A percentile compares a stretch with the other conserved stretches of the same genome.
These are phyloP conservation scores for Colletotrichum sp. DNA, from an alignment of 2,329 filamentous ascomycete species.

Conservation along the genomic window DNA sequence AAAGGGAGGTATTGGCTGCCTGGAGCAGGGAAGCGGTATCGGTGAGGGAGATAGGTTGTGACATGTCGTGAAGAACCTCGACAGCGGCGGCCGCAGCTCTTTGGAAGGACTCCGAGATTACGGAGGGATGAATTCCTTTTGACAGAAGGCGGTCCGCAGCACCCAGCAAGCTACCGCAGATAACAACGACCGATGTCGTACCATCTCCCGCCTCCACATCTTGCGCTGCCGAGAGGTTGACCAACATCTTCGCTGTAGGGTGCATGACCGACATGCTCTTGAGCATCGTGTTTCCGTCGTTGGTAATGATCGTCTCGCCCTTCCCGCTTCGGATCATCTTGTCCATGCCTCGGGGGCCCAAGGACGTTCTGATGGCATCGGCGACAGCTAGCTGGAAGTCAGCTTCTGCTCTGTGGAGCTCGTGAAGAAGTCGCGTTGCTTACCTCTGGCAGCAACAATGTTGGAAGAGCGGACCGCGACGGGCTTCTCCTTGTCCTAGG, in stretches of 20 bases:
- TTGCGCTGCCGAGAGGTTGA: conserved; percentile 95
- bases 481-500: conserved; percentile 93
- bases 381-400: conserved; percentile 73
- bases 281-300: conserved; percentile 99
- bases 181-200: conserved; percentile 97
- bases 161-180: conserved; percentile 91
- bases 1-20: conserved; percentile 95
- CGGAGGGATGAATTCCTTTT: conserved; percentile 96
- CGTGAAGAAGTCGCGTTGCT: conserved; percentile 22
- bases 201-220: conserved; percentile 98
- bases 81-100: conserved; percentile 90
- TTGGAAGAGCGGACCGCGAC: conserved; percentile 95
- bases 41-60: conserved; percentile 85
- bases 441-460: conserved; percentile 96
- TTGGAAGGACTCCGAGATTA: conserved; percentile 98
- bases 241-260: conserved; percentile 98
- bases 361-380: conserved; percentile 95
- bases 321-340: conserved; percentile 99
- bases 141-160: conserved; percentile 88
- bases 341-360: conserved; percentile 97
- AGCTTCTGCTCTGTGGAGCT: conserved; percentile 17
- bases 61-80: conserved; percentile 91
- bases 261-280: conserved; percentile 99
- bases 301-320: conserved; percentile 98
- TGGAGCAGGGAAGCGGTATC: conserved; percentile 92